Evolutionary conservation across 78 protist species (phyloP).

Genomic region (Dictyostelium firmibasis): DNA sequence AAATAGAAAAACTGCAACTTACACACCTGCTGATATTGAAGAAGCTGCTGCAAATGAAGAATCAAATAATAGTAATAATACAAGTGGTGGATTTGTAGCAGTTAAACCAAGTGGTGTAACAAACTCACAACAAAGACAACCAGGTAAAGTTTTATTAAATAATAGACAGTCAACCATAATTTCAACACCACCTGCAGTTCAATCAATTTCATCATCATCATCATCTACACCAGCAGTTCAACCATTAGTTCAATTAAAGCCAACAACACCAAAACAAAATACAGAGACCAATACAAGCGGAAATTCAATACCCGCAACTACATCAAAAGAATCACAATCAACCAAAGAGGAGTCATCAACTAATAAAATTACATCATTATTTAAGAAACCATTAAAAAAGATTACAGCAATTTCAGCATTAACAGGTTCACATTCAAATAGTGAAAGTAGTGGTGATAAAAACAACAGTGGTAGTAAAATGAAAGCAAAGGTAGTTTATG

Average conservation of each 20-base stretch:
- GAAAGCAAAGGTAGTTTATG: conserved; percentile 31
- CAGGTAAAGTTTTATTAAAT: not conserved
- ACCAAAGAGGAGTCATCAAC: not conserved
- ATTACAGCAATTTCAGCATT: conserved; percentile 27
- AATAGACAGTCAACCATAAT: not conserved
- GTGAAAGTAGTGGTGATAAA: not conserved
- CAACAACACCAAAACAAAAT: not conserved
- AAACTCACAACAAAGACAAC: not conserved
- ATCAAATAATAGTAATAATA: not conserved
- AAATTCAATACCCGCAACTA: not conserved
- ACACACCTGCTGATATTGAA: not conserved
- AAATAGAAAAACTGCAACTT: conserved; percentile 24
- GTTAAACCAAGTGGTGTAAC: not conserved
- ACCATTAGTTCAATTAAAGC: not conserved
- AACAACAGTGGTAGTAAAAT: not conserved
- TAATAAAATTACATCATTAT: conserved; percentile 19
- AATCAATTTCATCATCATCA: not conserved
- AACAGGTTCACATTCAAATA: conserved; percentile 5
- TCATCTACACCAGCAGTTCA: conserved; percentile 11
- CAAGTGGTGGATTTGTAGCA: conserved; percentile 3
- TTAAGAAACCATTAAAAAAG: conserved; percentile 66
- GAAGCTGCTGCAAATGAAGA: not conserved
- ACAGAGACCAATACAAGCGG: not conserved
- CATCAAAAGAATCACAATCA: not conserved
- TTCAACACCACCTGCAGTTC: not conserved